phyloP scores from a whole-genome alignment of 805 yeast species.

The Spathaspora boniae region DNA sequence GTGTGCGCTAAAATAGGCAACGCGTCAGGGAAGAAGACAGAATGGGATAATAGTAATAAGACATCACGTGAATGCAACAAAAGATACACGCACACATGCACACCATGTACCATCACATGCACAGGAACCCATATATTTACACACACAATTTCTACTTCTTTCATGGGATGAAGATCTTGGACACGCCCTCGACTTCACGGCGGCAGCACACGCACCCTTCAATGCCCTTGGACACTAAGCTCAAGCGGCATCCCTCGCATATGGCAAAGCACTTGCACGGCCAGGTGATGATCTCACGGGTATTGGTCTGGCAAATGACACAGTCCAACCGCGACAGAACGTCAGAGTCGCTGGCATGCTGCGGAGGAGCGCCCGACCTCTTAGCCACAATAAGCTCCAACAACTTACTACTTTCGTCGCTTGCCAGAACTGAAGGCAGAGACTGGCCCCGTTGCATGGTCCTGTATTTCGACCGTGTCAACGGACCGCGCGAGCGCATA shows the following conservation, averaged over 20 bases:
- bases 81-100: too few species aligned
- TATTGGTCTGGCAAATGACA: constrained; percentile 75
- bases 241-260: constrained; percentile 78
- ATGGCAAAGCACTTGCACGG: constrained; percentile 89
- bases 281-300: constrained; percentile 81
- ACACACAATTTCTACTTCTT: too few species aligned
- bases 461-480: constrained; percentile 33
- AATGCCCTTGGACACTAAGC: constrained; percentile 68
- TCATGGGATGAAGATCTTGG: constrained; percentile 57
- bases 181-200: constrained; percentile 63
- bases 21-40: too few species aligned
- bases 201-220: constrained; percentile 86
- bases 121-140: too few species aligned
- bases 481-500: constrained; percentile 17
- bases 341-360: background rate
- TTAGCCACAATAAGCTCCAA: constrained; percentile 11
- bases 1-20: too few species aligned
- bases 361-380: constrained; percentile 2
- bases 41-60: too few species aligned
- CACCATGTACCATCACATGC: too few species aligned
- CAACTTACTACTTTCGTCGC: constrained; percentile 11
- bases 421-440: background rate
- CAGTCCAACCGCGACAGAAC: constrained; percentile 44
- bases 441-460: background rate
- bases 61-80: too few species aligned